phyloP scores from a whole-genome alignment of 192 early-diverging fungal genomes.

The Lobosporangium transversale region DNA sequence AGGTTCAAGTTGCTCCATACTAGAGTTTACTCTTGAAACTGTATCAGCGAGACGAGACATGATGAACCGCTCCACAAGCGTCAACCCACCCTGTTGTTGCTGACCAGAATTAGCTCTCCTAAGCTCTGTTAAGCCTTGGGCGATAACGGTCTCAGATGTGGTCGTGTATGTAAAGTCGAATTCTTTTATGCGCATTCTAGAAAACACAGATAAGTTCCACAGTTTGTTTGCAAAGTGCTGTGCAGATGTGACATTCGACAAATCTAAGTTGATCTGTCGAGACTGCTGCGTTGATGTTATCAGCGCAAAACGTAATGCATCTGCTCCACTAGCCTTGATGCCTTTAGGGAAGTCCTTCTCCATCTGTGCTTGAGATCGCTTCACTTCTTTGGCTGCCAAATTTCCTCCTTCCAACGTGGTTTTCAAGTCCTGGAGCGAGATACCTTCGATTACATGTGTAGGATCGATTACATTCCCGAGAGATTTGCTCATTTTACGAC shows the following conservation, averaged over 20 bases:
- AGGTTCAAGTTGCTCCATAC: conserved; percentile 77
- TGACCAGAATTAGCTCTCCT: not conserved
- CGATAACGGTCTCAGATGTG: conserved; percentile 1
- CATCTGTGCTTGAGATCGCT: conserved; percentile 69
- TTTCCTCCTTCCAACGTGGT: conserved; percentile 76
- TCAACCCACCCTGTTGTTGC: conserved; percentile 25
- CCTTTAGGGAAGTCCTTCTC: conserved; percentile 87
- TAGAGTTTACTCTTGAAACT: conserved; percentile 68
- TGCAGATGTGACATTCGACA: conserved; percentile 84
- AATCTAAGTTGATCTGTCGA: conserved; percentile 93
- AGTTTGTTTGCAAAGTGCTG: conserved; percentile 97
- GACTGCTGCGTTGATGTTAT: conserved; percentile 79
- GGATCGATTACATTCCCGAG: conserved; percentile 92
- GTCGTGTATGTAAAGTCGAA: conserved; percentile 47
- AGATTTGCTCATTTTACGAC: conserved; percentile 90
- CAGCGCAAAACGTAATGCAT: conserved; percentile 81
- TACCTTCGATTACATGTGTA: conserved; percentile 83
- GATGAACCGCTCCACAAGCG: conserved; percentile 86
- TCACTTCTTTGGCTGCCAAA: conserved; percentile 79
- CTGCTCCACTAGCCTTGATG: conserved; percentile 91
- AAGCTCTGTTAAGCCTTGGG: not conserved
- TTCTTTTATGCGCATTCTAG: conserved; percentile 67
- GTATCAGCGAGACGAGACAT: conserved; percentile 83
- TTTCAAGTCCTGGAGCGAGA: conserved; percentile 74
- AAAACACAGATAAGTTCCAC: conserved; percentile 90